phyloP scores from a whole-genome alignment of 2,329 filamentous ascomycete species.

The Celoporthe dispersa region DNA sequence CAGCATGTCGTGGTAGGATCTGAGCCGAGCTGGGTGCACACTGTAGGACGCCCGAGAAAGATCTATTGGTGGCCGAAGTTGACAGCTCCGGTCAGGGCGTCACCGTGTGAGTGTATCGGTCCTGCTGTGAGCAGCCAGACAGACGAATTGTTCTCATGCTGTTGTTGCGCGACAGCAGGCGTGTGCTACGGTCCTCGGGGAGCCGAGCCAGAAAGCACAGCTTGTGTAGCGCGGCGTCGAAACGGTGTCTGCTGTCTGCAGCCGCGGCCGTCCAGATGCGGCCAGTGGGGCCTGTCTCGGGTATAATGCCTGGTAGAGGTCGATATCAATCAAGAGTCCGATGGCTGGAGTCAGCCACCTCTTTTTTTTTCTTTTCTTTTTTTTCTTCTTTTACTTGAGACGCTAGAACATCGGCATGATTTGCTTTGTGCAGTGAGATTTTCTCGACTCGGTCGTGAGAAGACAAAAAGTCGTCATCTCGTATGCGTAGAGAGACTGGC shows the following conservation, averaged over 20 bases:
- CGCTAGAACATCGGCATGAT: neutral
- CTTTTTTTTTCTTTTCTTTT: neutral
- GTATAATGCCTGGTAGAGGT: neutral
- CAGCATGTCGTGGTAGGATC: slow-evolving; percentile 18
- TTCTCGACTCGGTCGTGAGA: neutral
- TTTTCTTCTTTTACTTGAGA: slow-evolving; percentile 2
- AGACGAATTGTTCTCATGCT: neutral
- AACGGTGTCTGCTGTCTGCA: neutral
- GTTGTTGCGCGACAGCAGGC: neutral
- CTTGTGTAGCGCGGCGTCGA: slow-evolving; percentile 7
- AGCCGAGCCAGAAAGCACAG: neutral
- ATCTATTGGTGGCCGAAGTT: slow-evolving; percentile 11
- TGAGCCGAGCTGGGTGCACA: slow-evolving; percentile 6
- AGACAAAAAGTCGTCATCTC: neutral
- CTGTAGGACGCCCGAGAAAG: slow-evolving; percentile 4
- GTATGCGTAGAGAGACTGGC: neutral
- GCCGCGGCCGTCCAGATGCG: slow-evolving; percentile 4
- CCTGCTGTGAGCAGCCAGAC: slow-evolving; percentile 1
- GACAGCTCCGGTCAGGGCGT: slow-evolving; percentile 19
- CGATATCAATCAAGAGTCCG: neutral
- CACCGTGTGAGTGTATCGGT: slow-evolving; percentile 11
- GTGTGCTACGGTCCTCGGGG: neutral
- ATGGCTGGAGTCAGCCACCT: neutral
- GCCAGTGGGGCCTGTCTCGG: slow-evolving; percentile 11
- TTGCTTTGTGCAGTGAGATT: neutral